These are phyloP conservation scores for Blastobotrys malaysiensis DNA, from an alignment of 1,139 yeast genomes.

Conservation along the genomic window DNA sequence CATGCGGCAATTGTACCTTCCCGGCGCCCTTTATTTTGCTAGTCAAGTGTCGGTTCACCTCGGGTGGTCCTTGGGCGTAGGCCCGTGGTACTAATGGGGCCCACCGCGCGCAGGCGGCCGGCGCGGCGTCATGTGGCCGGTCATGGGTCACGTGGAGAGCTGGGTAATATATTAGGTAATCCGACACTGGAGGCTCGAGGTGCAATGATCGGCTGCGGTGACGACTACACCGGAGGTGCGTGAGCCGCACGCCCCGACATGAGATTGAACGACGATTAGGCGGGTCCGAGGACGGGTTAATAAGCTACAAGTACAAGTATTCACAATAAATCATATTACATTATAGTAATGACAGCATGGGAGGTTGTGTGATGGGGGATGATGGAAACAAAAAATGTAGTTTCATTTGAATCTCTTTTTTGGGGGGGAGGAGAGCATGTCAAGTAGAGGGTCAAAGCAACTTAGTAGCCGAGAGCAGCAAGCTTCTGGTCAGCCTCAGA, in stretches of 20 bases:
- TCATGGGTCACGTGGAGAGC: not conserved
- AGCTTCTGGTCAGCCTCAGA: conserved; percentile 69
- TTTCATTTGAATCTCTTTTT: not conserved
- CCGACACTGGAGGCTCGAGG: no score
- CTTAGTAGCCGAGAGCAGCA: conserved; percentile 73
- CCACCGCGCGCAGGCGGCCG: no score
- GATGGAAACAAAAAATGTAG: not conserved
- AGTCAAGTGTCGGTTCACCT: not conserved
- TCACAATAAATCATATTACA: not conserved
- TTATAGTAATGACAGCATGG: not conserved
- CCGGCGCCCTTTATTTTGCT: not conserved
- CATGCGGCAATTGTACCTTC: not conserved
- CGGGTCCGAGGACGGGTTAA: no score
- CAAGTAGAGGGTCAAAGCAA: not conserved
- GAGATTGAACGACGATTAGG: no score
- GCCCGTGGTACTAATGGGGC: no score
- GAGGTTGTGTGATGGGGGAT: not conserved
- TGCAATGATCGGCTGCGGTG: no score
- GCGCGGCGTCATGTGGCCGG: not conserved
- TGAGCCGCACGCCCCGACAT: no score
- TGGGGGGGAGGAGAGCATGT: not conserved
- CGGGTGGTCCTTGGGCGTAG: no score
- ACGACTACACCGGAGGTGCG: no score
- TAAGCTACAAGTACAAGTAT: no score
- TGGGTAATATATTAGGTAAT: not conserved